These are phyloP conservation scores for Phalaenopsis equestris DNA, from an alignment of 106 monocot species.

Conservation along the genomic window DNA sequence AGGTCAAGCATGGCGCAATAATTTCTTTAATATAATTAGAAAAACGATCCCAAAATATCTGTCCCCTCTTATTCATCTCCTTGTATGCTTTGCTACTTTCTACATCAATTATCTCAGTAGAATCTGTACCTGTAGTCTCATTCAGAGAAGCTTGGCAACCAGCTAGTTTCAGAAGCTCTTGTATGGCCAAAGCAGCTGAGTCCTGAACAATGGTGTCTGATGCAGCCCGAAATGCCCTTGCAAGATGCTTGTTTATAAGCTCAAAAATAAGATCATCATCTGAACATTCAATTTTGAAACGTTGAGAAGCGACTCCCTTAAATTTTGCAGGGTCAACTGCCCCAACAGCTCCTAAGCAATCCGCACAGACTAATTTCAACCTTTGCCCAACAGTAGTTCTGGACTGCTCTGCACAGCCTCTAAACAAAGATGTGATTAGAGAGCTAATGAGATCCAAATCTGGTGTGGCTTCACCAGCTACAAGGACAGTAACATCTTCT, in stretches of 20 bases:
- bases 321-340: conserved; percentile 96
- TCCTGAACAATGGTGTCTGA: conserved; percentile 87
- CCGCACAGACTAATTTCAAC: conserved; percentile 82
- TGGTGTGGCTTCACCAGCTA: conserved; percentile 57
- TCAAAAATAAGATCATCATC: conserved; percentile 99
- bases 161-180: conserved; percentile 85
- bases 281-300: conserved; percentile 95
- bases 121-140: conserved; percentile 26
- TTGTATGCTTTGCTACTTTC: conserved; percentile 1
- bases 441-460: conserved; percentile 82
- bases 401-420: conserved; percentile 91
- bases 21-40: conserved; percentile 96
- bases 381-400: conserved; percentile 77
- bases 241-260: conserved; percentile 91
- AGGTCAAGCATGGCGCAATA: conserved; percentile 96
- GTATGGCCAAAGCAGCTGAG: conserved; percentile 97
- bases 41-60: conserved; percentile 88
- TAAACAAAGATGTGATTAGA: conserved; percentile 68
- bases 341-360: conserved; percentile 95
- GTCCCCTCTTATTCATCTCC: conserved; percentile 40
- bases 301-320: conserved; percentile 63
- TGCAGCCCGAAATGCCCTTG: conserved; percentile 94
- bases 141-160: conserved; percentile 72
- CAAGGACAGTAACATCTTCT: conserved; percentile 73
- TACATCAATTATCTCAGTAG: conserved; percentile 9